Evolutionary conservation across 2,329 filamentous ascomycete species (phyloP).

Genomic region (Clarireedia monteithiana): DNA sequence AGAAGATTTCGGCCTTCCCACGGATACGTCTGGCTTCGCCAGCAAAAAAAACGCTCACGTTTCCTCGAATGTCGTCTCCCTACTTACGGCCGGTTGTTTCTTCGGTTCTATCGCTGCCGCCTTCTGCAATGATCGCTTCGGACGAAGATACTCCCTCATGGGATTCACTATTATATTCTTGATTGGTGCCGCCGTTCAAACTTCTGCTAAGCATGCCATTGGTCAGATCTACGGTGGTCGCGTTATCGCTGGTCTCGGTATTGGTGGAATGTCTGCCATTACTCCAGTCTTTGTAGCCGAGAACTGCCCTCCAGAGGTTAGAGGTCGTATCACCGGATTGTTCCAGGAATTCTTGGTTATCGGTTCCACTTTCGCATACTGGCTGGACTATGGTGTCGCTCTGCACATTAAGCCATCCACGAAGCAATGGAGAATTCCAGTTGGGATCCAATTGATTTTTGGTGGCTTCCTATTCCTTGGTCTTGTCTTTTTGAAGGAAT

Average conservation of each 20-base stretch:
- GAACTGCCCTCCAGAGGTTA: constrained; percentile 36
- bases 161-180: constrained; percentile 36
- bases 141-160: constrained; percentile 38
- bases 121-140: constrained; percentile 38
- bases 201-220: constrained; percentile 11
- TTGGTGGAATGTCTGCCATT: constrained; percentile 39
- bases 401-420: constrained; percentile 32
- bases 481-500: constrained; percentile 29
- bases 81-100: constrained; percentile 45
- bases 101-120: constrained; percentile 43
- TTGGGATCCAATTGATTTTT: constrained; percentile 16
- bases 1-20: constrained; percentile 20
- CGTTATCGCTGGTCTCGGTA: constrained; percentile 28
- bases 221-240: constrained; percentile 19
- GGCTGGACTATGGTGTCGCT: constrained; percentile 41
- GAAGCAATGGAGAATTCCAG: constrained; percentile 41
- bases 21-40: constrained; percentile 14
- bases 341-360: constrained; percentile 37
- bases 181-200: constrained; percentile 19
- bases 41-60: constrained; percentile 14
- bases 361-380: constrained; percentile 40
- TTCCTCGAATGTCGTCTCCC: constrained; percentile 36
- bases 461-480: constrained; percentile 31
- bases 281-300: constrained; percentile 40
- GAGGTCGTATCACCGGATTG: constrained; percentile 34